Evolutionary conservation across 75 land plant genomes (phyloP).

Genomic region (Cunninghamia lanceolata): DNA sequence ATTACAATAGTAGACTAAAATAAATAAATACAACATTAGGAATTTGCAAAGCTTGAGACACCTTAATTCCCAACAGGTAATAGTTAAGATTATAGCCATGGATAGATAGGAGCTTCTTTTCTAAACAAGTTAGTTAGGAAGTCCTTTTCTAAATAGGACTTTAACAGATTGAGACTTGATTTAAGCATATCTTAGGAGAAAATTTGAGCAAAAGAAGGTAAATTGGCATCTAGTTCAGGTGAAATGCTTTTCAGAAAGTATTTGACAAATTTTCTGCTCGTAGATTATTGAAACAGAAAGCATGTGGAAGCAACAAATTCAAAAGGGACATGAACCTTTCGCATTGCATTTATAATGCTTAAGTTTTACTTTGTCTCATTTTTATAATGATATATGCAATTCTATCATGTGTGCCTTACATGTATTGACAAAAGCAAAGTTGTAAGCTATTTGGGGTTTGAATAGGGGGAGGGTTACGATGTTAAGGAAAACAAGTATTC

Average conservation of each 20-base stretch:
- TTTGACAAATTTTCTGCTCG: neutral
- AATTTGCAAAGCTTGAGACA: no score
- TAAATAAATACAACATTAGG: no score
- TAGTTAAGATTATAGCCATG: neutral
- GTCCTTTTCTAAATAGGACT: neutral
- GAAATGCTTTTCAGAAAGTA: neutral
- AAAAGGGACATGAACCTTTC: neutral
- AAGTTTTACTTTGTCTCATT: neutral
- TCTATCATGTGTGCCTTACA: neutral
- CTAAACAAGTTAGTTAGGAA: neutral
- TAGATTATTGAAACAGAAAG: neutral
- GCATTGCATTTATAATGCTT: neutral
- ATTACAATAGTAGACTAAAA: no score
- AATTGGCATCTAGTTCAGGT: neutral
- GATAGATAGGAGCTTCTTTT: neutral
- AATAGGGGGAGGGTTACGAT: no score
- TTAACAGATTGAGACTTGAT: neutral
- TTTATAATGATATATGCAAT: neutral
- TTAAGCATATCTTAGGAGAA: neutral
- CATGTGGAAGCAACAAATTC: neutral
- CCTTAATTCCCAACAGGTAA: no score
- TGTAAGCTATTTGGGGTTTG: neutral
- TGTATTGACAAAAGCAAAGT: neutral
- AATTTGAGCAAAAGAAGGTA: neutral
- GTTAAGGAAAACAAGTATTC: neutral